phyloP scores from a whole-genome alignment of 2,329 filamentous ascomycete genomes.

The Penicillium brevicompactum region DNA sequence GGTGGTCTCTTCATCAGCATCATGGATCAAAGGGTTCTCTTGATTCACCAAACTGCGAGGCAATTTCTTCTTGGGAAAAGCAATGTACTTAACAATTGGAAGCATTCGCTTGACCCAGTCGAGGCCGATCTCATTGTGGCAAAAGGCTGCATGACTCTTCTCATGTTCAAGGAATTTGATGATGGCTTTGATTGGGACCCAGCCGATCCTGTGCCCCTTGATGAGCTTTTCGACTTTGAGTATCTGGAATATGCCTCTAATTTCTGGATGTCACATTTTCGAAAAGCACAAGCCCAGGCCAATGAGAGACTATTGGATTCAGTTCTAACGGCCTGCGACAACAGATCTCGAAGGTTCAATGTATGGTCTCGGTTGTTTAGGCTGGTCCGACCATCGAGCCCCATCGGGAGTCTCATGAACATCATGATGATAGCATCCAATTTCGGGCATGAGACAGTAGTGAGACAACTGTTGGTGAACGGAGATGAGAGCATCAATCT shows the following conservation, averaged over 20 bases:
- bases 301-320: not conserved
- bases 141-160: not conserved
- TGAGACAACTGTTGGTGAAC: not conserved
- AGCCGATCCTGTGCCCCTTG: not conserved
- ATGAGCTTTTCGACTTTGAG: not conserved
- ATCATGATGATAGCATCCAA: not conserved
- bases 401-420: not conserved
- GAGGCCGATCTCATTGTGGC: not conserved
- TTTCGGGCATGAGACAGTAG: not conserved
- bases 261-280: not conserved
- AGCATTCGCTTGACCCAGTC: not conserved
- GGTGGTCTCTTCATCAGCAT: not conserved
- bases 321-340: not conserved
- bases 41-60: not conserved
- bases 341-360: not conserved
- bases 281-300: not conserved
- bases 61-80: not conserved
- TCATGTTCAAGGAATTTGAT: not conserved
- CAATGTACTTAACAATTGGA: not conserved
- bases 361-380: not conserved
- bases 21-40: not conserved
- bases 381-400: not conserved
- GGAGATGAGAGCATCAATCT: not conserved
- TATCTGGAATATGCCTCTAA: not conserved
- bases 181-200: not conserved